Evolutionary conservation across 768 basidiomycete genomes (phyloP), one percentile per base, ranked within the genome.

Genomic region (Mycena venus): DNA sequence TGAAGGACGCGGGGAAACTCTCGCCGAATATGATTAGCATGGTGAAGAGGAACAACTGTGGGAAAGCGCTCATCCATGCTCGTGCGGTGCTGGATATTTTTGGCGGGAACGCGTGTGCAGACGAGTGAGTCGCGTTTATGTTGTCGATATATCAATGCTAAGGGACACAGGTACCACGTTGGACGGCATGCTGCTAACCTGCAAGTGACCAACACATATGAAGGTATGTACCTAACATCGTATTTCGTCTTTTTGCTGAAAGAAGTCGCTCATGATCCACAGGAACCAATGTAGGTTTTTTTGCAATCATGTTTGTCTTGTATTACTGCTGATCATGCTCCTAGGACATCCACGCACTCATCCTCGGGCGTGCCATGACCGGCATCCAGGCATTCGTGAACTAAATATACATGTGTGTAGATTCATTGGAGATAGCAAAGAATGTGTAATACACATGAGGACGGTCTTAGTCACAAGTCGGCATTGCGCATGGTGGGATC

Each of bases 131-230:
- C 38, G 12, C 14, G 47, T 69, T 68, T 56, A 49, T 63, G 66
- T 55, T 76, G n/a, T 73, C 61, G 7, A 51, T 7, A 44, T 40
- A 21, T 27, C 9, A 7, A 11, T 51, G 21, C 72, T 23, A 51
- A 70, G 55, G 23, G 55, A 38, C 21, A 6, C 61, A 97, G 95
- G 82, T 98, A 97, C 80, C 95, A 96, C 80, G 92, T 99, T 66
- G 96, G 95, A n/a, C 86, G 98, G 38, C 97, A 99, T 85, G 97
- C 95, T 11, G 94, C 95, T 0, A 99, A 99, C 83, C 81, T 98
- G 72, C 97, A 99, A 80, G 94, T 99, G n/a, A 93, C 96, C 10
- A 97, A 97, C 78, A 99, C 97, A 0, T 98, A 98, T 80, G 97
- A 98, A 87, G 97, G 95, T 88, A 81, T 34, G 86, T 71, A 75